A percentile compares a stretch with the other conserved stretches of the same genome.
These are phyloP conservation scores for Wickerhamiella spandovensis DNA, from an alignment of 805 yeast genomes.

Conservation along the genomic window DNA sequence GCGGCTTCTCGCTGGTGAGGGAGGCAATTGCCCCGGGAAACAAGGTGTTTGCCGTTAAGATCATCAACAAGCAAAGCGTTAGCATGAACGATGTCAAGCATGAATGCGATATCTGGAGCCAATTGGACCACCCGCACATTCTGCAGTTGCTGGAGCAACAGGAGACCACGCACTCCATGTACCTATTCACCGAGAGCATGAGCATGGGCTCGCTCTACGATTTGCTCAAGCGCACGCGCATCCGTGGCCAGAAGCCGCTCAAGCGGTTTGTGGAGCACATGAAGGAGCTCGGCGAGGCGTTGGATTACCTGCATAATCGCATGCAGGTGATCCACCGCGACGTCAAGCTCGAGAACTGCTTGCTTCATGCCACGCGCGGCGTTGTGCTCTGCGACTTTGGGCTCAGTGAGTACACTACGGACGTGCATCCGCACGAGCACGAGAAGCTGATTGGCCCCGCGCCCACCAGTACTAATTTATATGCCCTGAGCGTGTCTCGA, in stretches of 20 bases:
- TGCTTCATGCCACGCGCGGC: conserved; percentile 34
- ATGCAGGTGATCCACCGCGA: conserved; percentile 68
- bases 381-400: conserved; percentile 81
- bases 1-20: conserved; percentile 9
- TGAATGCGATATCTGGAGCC: conserved; percentile 68
- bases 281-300: conserved; percentile 43
- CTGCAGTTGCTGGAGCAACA: conserved; percentile 48
- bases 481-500: not conserved
- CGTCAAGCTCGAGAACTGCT: conserved; percentile 67
- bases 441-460: conserved; percentile 4
- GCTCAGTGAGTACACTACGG: conserved; percentile 34
- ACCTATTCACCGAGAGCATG: conserved; percentile 56
- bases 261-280: conserved; percentile 23
- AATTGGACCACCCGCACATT: conserved; percentile 49
- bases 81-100: conserved; percentile 43
- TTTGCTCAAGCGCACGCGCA: conserved; percentile 30
- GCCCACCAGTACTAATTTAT: not conserved
- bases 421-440: not conserved
- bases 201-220: conserved; percentile 60
- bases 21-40: conserved; percentile 1
- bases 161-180: conserved; percentile 48
- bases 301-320: conserved; percentile 49
- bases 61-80: conserved; percentile 30
- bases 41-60: conserved; percentile 42
- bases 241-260: not conserved